Conservation (phyloP, 768 basidiomycete species). For the Boletellus emodensis region DNA sequence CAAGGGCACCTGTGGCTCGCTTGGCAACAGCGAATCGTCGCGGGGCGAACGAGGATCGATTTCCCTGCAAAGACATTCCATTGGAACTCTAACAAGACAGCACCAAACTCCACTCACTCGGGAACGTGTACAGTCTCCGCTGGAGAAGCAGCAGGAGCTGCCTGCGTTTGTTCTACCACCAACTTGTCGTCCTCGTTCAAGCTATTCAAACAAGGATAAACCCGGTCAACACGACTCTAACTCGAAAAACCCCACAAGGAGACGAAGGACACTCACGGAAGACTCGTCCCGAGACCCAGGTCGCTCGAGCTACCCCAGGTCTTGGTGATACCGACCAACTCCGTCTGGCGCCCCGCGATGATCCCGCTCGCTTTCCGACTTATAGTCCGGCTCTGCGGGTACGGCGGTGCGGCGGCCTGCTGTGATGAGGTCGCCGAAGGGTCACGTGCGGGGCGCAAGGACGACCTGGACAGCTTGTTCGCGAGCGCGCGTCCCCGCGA, state of each 20-base stretch:
- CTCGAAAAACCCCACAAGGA: not conserved
- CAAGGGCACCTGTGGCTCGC: conserved; percentile 28
- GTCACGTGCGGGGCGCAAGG: conserved; percentile 20
- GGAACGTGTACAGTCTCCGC: conserved; percentile 29
- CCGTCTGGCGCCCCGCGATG: conserved; percentile 26
- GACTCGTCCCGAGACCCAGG: conserved; percentile 16
- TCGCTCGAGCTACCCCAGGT: conserved; percentile 30
- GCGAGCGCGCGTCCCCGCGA: conserved; percentile 17
- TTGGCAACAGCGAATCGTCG: conserved; percentile 27
- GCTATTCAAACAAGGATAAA: conserved; percentile 5
- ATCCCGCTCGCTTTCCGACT: conserved; percentile 27
- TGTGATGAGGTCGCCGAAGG: conserved; percentile 27
- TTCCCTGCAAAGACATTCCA: conserved; percentile 2
- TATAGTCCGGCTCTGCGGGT: conserved; percentile 18
- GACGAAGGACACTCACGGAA: conserved; percentile 14
- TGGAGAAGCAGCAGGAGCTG: conserved; percentile 17
- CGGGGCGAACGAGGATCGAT: conserved; percentile 32
- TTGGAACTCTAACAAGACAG: not conserved
- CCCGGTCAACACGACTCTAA: not conserved
- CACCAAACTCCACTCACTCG: conserved; percentile 19
- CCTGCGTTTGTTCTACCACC: conserved; percentile 7
- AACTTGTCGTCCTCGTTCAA: conserved; percentile 25
- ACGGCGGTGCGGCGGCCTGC: not conserved
- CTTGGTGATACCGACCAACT: conserved; percentile 29
- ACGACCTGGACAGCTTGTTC: conserved; percentile 23